Conservation (phyloP, 2,329 filamentous ascomycete genomes). For the Ophiobolus disseminans region DNA sequence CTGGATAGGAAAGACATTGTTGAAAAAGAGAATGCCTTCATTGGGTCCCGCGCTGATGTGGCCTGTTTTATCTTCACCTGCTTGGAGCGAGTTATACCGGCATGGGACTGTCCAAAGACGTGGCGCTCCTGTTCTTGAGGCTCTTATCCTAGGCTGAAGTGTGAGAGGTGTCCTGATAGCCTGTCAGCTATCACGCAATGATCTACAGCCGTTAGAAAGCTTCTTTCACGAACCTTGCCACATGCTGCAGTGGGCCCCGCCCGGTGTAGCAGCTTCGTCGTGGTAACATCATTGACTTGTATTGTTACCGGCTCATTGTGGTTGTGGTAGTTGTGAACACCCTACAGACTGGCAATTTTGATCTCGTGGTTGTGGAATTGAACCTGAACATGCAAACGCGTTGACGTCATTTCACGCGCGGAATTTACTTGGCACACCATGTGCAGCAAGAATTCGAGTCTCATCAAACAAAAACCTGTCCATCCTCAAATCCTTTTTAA, state of each 20-base stretch:
- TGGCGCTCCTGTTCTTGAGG: not conserved
- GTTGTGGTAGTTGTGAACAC: conserved; percentile 4
- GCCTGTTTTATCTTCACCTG: conserved; percentile 72
- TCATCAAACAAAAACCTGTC: too few relatives aligned
- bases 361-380: conserved; percentile 1
- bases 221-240: conserved; percentile 31
- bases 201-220: conserved; percentile 29
- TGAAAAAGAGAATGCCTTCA: conserved; percentile 87
- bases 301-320: conserved; percentile 20
- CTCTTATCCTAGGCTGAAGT: conserved; percentile 4
- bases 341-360: not conserved
- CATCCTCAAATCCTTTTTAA: too few relatives aligned
- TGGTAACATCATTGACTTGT: conserved; percentile 21
- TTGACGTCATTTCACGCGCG: conserved; percentile 6
- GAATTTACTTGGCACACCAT: not conserved
- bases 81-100: conserved; percentile 48
- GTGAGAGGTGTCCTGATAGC: conserved; percentile 20
- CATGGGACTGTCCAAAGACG: conserved; percentile 13
- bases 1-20: conserved; percentile 86
- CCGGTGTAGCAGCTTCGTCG: conserved; percentile 27
- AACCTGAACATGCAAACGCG: not conserved
- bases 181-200: conserved; percentile 27
- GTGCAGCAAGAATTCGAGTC: not conserved
- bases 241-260: conserved; percentile 21
- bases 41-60: conserved; percentile 80